Evolutionary conservation across 23 red algal genomes (phyloP).

Genomic region (Gracilaria domingensis): DNA sequence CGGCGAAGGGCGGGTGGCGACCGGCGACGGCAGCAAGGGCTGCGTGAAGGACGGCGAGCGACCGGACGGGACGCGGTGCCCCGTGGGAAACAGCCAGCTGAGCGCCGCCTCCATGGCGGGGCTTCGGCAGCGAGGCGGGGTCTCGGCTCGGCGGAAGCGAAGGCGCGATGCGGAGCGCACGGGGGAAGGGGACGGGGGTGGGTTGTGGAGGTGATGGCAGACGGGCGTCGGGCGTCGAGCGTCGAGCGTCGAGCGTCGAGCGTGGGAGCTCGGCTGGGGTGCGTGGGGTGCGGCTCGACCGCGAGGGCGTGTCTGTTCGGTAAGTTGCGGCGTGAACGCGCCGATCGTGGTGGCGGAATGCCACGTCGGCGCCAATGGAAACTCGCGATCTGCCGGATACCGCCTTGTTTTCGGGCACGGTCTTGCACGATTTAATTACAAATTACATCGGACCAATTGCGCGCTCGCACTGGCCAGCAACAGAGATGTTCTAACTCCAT

Average conservation of each 20-base stretch:
- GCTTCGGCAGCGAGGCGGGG: not conserved
- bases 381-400: not conserved
- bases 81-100: slow-evolving; percentile 46
- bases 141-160: not conserved
- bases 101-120: slow-evolving; percentile 60
- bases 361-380: slow-evolving; percentile 15
- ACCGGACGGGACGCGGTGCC: slow-evolving; percentile 53
- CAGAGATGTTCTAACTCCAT: too few relatives aligned
- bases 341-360: not conserved
- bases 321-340: not conserved
- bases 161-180: slow-evolving; percentile 1
- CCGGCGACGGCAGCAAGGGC: slow-evolving; percentile 31
- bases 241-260: not conserved
- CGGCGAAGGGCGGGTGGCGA: slow-evolving; percentile 24
- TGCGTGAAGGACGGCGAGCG: slow-evolving; percentile 63
- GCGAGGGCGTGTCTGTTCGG: too few relatives aligned
- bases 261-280: not conserved
- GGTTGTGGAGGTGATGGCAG: not conserved
- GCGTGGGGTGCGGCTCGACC: not conserved
- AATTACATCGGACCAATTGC: too few relatives aligned
- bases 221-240: not conserved
- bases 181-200: not conserved
- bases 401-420: slow-evolving; percentile 21
- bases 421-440: too few relatives aligned
- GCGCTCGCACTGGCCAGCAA: too few relatives aligned